Base-by-base conservation (phyloP, 2,329 filamentous ascomycete species). In the Verticillium nubilum region DNA sequence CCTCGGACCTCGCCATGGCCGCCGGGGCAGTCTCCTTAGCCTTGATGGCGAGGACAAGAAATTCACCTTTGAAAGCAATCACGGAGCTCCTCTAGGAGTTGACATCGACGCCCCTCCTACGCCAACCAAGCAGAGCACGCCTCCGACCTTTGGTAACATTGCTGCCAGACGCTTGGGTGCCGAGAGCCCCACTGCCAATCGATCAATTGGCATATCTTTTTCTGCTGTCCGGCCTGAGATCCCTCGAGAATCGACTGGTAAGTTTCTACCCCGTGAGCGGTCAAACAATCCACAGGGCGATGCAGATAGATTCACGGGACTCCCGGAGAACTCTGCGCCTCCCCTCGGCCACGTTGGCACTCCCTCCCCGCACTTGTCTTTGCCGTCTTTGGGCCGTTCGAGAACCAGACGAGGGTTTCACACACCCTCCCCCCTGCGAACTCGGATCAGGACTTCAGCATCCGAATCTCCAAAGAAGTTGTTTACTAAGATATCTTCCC, bases 81-180 rank as follows among this genome's bases (percentile, higher is more conserved):
- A 66, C 19, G 60, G 64, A 4, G 58, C 76, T 19, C 91, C 93
- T 60, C 19, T 58, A 4, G 60, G 57, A 27, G 23, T 53, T 53
- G 61, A 56, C 12, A 56, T 42, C 26, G 92, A 97, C 56, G 79
- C 94, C 60, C 93, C 94, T n/a, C 93, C 94, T 1, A 99, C 95
- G 1, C 95, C 95, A 1, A 98, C 95, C 0, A 98, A 97, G 73
- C 86, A 86, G 65, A 77, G 70, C 61, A 75, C 75, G 59, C 77
- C 72, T 47, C 76, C 73, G 67, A 82, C 73, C 63, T 66, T 75
- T 58, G 72, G 69, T 62, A 71, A 74, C 52, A 66, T 76, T 37
- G 73, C 70, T 54, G 73, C 73, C 47, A 63, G 72, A 26, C 74
- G 74, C 61, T 72, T 75, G 59, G 67, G 72, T 37, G 67, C 77